Evolutionary conservation across 2,329 filamentous ascomycete genomes (phyloP).

Genomic region (Hypoxylon sp.): DNA sequence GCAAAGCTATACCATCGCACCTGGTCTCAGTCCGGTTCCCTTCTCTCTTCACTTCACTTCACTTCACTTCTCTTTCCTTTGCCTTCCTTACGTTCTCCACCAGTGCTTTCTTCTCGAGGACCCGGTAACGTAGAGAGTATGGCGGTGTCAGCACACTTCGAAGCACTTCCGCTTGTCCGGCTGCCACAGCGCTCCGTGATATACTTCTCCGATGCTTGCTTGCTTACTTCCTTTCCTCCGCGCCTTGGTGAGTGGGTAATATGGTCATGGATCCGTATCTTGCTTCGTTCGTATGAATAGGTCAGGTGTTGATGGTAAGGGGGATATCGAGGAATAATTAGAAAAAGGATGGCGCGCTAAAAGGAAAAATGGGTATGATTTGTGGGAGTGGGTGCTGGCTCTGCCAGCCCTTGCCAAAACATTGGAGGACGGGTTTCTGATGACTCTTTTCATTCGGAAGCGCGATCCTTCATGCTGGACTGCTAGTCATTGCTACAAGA

Average conservation of each 20-base stretch:
- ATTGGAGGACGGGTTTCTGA: not conserved
- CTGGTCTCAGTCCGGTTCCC: not conserved
- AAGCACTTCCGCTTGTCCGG: not conserved
- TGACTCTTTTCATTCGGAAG: too few relatives aligned
- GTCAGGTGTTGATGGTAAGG: conserved; percentile 34
- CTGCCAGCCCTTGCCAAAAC: conserved; percentile 18
- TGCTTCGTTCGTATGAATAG: conserved; percentile 32
- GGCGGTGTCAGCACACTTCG: not conserved
- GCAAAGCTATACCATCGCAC: conserved; percentile 20
- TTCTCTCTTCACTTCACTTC: not conserved
- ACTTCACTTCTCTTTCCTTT: not conserved
- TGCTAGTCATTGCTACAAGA: too few relatives aligned
- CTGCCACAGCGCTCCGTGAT: not conserved
- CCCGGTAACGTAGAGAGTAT: not conserved
- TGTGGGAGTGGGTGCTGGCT: conserved; percentile 16
- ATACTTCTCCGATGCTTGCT: not conserved
- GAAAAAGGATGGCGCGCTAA: conserved; percentile 33
- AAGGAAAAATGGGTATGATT: conserved; percentile 25
- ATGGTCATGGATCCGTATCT: conserved; percentile 36
- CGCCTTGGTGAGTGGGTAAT: not conserved
- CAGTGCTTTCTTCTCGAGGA: not conserved
- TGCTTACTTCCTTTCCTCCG: conserved; percentile 4
- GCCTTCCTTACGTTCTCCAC: not conserved
- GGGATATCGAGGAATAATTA: conserved; percentile 36
- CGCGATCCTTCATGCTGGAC: too few relatives aligned